Evolutionary conservation across 129 eudicot genomes (phyloP).

Genomic region (Centaurea solstitialis): DNA sequence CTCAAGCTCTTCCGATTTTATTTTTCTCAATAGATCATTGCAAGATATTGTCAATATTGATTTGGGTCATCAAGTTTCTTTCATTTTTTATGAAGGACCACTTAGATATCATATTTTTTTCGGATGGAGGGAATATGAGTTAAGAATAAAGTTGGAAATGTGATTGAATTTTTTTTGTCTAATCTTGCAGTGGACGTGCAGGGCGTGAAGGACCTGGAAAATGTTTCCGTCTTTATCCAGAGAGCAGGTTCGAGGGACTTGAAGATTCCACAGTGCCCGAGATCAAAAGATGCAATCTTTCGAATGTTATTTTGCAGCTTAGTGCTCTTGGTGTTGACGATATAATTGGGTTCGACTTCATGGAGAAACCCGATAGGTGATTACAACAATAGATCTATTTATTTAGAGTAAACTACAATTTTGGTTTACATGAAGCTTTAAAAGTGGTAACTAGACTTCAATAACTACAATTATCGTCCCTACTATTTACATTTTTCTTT

Average conservation of each 20-base stretch:
- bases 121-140: not conserved
- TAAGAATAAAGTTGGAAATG: not conserved
- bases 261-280: constrained; percentile 83
- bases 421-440: no score
- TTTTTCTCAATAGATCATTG: not conserved
- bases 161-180: constrained; percentile 11
- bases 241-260: constrained; percentile 71
- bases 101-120: not conserved
- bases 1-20: constrained; percentile 82
- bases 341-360: constrained; percentile 85
- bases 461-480: no score
- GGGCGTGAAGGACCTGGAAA: constrained; percentile 99
- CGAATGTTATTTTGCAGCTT: constrained; percentile 87
- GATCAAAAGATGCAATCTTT: constrained; percentile 86
- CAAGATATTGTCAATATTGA: not conserved
- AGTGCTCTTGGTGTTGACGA: constrained; percentile 92
- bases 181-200: constrained; percentile 87
- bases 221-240: constrained; percentile 94
- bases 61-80: not conserved
- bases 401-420: no score
- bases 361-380: constrained; percentile 93
- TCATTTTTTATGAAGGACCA: not conserved
- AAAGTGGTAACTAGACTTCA: no score
- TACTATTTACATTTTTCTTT: no score
- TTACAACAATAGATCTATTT: not conserved